A percentile compares a stretch with the other conserved stretches of the same genome.
Conservation (phyloP, 1,284 basidiomycete species). For the Cutaneotrichosporon cavernicola region DNA sequence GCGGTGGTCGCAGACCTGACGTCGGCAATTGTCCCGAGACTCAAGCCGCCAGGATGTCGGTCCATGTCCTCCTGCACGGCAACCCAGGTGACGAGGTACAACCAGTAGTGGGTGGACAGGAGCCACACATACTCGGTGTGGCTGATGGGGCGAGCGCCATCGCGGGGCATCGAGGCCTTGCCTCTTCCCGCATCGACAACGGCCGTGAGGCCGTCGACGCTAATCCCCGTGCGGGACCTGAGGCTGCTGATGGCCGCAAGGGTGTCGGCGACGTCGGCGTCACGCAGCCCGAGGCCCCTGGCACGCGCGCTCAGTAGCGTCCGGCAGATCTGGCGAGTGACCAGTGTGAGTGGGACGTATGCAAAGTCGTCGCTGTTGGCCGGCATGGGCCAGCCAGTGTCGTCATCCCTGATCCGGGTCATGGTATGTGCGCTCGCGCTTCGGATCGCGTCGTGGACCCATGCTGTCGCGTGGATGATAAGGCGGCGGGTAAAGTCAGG, state of each 20-base stretch:
- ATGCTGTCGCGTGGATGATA: slow-evolving; percentile 3
- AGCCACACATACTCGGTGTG: slow-evolving; percentile 17
- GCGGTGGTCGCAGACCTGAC: slow-evolving; percentile 11
- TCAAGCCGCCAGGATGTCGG: not conserved
- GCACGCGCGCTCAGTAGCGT: slow-evolving; percentile 15
- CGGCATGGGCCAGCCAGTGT: slow-evolving; percentile 15
- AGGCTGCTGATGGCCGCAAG: not conserved
- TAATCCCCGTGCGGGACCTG: not conserved
- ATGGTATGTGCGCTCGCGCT: slow-evolving; percentile 12
- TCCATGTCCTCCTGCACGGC: slow-evolving; percentile 14
- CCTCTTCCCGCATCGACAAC: not conserved
- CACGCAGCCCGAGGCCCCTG: not conserved
- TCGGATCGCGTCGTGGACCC: slow-evolving; percentile 18
- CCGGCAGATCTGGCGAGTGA: slow-evolving; percentile 6
- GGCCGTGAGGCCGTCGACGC: not conserved
- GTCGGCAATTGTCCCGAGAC: not conserved
- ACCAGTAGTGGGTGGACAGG: slow-evolving; percentile 18
- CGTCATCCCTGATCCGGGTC: slow-evolving; percentile 17
- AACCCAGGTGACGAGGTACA: slow-evolving; percentile 18
- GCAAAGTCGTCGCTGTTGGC: slow-evolving; percentile 1
- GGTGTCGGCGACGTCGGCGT: not conserved
- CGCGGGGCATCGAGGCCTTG: not conserved
- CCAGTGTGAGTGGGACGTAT: slow-evolving; percentile 4
- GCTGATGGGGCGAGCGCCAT: not conserved
- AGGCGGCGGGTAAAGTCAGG: slow-evolving; percentile 13